Base-by-base conservation (phyloP, 352 stramenopile species). In the Globisporangium okanoganense region DNA sequence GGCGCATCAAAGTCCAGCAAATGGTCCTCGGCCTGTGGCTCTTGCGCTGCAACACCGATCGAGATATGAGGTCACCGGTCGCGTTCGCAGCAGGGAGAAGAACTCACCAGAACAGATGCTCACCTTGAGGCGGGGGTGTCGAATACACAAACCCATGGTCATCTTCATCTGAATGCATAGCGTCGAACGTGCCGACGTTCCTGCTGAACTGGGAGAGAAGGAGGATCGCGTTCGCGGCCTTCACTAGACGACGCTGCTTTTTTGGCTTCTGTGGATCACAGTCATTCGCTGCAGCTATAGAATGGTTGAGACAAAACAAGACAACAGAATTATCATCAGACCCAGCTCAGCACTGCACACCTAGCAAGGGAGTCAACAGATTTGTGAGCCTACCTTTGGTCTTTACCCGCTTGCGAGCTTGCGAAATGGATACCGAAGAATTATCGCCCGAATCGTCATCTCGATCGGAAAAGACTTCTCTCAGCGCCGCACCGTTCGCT, bases 61-160 rank as follows among this genome's bases (percentile, higher is more conserved):
- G 40, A 45, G 22, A 25, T 18, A 40, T 41, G 5, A 33, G 18
- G 27, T 41, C 13, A 55, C 5, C 12, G 10, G 49, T 45, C 40
- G 16, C 40, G 40, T 45, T 45, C 20, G 40, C 40, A 45, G 40
- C 18, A 45, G 0, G 14, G 20, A 18, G 40, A 22, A 45, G 36
- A 16, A 43, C 18, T 45, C 40, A 45, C 16, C 40, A 45, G 10
- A 22, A 12, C 5, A 45, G 40, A 22, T 22, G 25, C 47, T 54
- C 47, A 54, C 47, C 47, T 54, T 45, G 40, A 45, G 47, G 47
- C 22, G 16, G 47, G 29, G 25, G 25, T 24, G 47, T 54, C 25
- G 25, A 54, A 16, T 38, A 54, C 18, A 38, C 16, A 38, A 18
- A 54, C 18, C 14, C 47, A 22, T 38, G 10, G 2, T 54, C 16